Evolutionary conservation across 805 yeast genomes (phyloP).

Genomic region (Nakazawaea sp.): DNA sequence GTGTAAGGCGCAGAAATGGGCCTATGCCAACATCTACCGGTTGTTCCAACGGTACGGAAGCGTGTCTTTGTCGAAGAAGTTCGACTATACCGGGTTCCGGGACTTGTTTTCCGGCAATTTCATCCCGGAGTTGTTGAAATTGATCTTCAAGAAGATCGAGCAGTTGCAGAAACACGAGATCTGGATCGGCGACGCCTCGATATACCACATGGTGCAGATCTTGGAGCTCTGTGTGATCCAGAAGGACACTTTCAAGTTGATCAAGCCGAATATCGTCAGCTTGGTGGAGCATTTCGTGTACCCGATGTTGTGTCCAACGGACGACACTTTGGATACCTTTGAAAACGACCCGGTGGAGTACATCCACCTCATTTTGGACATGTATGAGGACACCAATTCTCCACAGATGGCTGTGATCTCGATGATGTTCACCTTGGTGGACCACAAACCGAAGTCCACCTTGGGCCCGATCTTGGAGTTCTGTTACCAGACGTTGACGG

Average conservation of each 20-base stretch:
- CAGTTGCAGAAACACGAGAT: constrained; percentile 59
- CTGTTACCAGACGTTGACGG: constrained; percentile 42
- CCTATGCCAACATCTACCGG: constrained; percentile 69
- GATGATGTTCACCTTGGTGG: constrained; percentile 64
- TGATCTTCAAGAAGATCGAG: constrained; percentile 61
- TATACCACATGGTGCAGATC: constrained; percentile 61
- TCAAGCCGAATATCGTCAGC: constrained; percentile 63
- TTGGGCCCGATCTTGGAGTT: constrained; percentile 57
- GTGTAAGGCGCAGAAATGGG: constrained; percentile 85
- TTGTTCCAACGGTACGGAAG: constrained; percentile 69
- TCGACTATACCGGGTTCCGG: constrained; percentile 56
- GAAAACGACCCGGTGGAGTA: constrained; percentile 91
- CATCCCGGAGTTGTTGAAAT: constrained; percentile 65
- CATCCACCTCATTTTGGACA: constrained; percentile 68
- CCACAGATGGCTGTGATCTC: constrained; percentile 79
- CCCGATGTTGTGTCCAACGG: constrained; percentile 73
- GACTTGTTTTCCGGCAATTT: constrained; percentile 46
- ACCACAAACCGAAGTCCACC: constrained; percentile 55
- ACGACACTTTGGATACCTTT: constrained; percentile 65
- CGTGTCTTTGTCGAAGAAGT: constrained; percentile 33
- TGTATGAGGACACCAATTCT: constrained; percentile 51
- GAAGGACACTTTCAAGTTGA: constrained; percentile 57
- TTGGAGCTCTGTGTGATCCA: constrained; percentile 53
- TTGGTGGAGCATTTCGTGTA: constrained; percentile 68
- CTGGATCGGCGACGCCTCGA: constrained; percentile 65